A percentile compares a stretch with the other conserved stretches of the same genome.
These are phyloP conservation scores for Aspergillus pseudoterreus DNA, from an alignment of 2,329 filamentous ascomycete species.

Conservation along the genomic window DNA sequence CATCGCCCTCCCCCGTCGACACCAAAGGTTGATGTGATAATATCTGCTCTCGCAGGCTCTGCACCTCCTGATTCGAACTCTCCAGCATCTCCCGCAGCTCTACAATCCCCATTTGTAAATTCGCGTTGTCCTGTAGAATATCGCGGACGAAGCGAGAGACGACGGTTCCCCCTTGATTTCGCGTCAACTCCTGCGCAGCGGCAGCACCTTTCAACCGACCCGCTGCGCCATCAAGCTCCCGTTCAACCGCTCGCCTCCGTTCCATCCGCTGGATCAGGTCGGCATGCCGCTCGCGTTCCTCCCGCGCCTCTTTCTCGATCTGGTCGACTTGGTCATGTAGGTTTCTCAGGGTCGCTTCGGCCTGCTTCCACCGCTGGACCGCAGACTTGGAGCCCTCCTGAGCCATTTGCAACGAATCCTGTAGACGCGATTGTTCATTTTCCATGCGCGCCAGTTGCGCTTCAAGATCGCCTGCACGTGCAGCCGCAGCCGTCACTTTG, in stretches of 20 bases:
- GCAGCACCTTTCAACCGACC: slow-evolving; percentile 78
- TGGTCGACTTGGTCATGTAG: slow-evolving; percentile 84
- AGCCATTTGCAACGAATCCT: slow-evolving; percentile 62
- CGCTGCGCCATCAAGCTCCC: slow-evolving; percentile 74
- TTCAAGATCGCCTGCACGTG: slow-evolving; percentile 74
- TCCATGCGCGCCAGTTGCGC: slow-evolving; percentile 75
- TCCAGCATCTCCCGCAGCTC: slow-evolving; percentile 88
- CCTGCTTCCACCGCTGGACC: slow-evolving; percentile 77
- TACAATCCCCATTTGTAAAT: slow-evolving; percentile 83
- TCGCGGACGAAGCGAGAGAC: slow-evolving; percentile 97
- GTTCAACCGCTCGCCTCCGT: slow-evolving; percentile 74
- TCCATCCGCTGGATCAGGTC: slow-evolving; percentile 83
- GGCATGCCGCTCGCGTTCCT: slow-evolving; percentile 76
- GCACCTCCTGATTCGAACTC: slow-evolving; percentile 91
- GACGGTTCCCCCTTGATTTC: slow-evolving; percentile 61
- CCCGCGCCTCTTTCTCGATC: slow-evolving; percentile 77
- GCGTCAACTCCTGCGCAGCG: slow-evolving; percentile 62
- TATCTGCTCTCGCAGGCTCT: slow-evolving; percentile 77
- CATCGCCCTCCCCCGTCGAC: slow-evolving; percentile 22
- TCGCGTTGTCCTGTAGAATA: slow-evolving; percentile 91
- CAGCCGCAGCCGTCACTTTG: slow-evolving; percentile 68
- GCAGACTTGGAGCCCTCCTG: slow-evolving; percentile 75
- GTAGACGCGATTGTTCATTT: slow-evolving; percentile 71
- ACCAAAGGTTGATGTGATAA: slow-evolving; percentile 69
- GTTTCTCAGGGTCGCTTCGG: slow-evolving; percentile 72